Base-by-base conservation (phyloP, 2,329 filamentous ascomycete species). In the Colletotrichum theobromicola region DNA sequence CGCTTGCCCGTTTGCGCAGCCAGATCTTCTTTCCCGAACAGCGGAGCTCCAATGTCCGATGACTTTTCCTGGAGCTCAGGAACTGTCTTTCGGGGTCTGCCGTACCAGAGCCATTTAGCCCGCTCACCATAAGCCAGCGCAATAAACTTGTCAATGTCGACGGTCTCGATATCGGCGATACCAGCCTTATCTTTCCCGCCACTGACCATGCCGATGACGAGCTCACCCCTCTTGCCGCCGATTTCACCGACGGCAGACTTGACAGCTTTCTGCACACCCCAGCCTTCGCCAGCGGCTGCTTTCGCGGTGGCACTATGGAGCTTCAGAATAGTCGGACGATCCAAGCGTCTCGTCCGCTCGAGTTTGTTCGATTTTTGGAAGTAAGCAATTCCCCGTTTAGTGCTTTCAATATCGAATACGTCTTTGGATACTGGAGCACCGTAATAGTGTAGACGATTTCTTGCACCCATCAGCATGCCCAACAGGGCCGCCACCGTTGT, bases 221-320 rank as follows among this genome's bases (percentile, higher is more conserved):
- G 94, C 82, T 98, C 96, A 62, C 96, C 96, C 67, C 96, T 93
- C 82, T 98, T 98, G 16, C 97, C 96, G 78, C 95, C 95, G 50
- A 99, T 91, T 83, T 98, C 97, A 21, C 94, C 95, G 61, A 98
- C 94, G 0, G 96, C 98, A 4, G 95, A 98, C 82, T 98, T 98
- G 79, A 99, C 95, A 21, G 96, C 96, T 80, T 95, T 93, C 65
- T 95, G 94, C n/a, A 97, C 94, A 18, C 93, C 94, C 95, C 96
- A 98, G 4, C 94, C 94, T 81, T 98, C 95, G 37, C 95, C 94
- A 65, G 93, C 94, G 4, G 95, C 96, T 35, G 95, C 95, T 82
- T 98, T 98, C 50, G 95, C 94, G 15, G 96, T 98, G n/a, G 89
- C 91, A 62, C 90, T 91, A 79, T 97, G 96, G 58, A 99, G 87